Evolutionary conservation across 2,329 filamentous ascomycete species (phyloP).

Genomic region (Escovopsis sp.): DNA sequence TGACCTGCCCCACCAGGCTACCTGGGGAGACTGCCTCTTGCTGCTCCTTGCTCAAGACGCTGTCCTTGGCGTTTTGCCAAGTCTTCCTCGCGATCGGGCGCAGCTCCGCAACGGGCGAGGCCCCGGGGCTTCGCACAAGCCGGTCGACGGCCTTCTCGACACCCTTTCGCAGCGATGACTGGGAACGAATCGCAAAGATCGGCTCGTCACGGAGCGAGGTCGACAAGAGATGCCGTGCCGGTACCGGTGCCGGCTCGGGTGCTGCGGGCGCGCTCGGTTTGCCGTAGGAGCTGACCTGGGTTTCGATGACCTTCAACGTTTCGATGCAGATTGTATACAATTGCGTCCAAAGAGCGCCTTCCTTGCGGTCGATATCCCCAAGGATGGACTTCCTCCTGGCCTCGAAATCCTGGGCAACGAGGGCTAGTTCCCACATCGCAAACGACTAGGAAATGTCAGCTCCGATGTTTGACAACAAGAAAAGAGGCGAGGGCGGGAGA

Average conservation of each 20-base stretch:
- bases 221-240: slow-evolving; percentile 21
- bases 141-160: slow-evolving; percentile 32
- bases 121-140: slow-evolving; percentile 31
- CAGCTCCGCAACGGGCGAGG: slow-evolving; percentile 32
- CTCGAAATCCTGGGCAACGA: slow-evolving; percentile 62
- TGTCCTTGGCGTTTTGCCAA: slow-evolving; percentile 31
- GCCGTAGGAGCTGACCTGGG: slow-evolving; percentile 49
- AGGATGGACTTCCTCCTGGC: slow-evolving; percentile 71
- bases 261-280: slow-evolving; percentile 25
- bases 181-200: slow-evolving; percentile 27
- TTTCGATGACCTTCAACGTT: slow-evolving; percentile 51
- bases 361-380: slow-evolving; percentile 70
- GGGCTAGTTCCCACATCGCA: slow-evolving; percentile 79
- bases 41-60: slow-evolving; percentile 37
- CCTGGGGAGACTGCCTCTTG: slow-evolving; percentile 36
- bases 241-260: slow-evolving; percentile 15
- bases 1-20: slow-evolving; percentile 33
- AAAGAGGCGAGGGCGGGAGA: too few species aligned
- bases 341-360: slow-evolving; percentile 70
- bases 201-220: slow-evolving; percentile 30
- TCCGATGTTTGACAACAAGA: neutral
- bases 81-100: slow-evolving; percentile 37
- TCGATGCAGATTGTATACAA: slow-evolving; percentile 55
- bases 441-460: slow-evolving; percentile 42
- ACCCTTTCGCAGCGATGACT: slow-evolving; percentile 25